Conservation (phyloP, 257 asterid species). For the Phtheirospermum japonicum region DNA sequence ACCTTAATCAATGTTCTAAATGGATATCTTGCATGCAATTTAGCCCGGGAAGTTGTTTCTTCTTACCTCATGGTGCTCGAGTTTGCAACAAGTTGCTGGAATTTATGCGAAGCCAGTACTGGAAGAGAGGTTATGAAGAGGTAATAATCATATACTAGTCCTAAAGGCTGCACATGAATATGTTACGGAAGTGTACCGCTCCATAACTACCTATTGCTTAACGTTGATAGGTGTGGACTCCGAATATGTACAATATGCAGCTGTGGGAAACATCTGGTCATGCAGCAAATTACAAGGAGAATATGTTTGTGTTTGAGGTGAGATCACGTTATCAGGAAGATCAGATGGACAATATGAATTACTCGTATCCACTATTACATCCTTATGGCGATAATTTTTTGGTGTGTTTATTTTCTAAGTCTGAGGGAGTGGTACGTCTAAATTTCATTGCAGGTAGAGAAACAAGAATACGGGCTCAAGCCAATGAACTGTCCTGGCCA, state of each 20-base stretch:
- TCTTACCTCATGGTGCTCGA: conserved; percentile 92
- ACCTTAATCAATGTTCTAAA: conserved; percentile 19
- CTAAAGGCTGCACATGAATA: conserved; percentile 4
- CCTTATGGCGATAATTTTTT: conserved; percentile 12
- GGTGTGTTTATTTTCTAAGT: conserved; percentile 19
- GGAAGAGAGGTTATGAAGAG: conserved; percentile 98
- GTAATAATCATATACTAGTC: conserved; percentile 37
- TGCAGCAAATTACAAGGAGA: conserved; percentile 98
- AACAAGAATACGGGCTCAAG: conserved; percentile 95
- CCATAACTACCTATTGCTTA: conserved; percentile 24
- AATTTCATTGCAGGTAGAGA: conserved; percentile 67
- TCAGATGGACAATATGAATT: background rate
- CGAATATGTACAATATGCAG: conserved; percentile 96
- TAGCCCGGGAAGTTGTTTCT: conserved; percentile 99
- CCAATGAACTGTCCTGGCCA: conserved; percentile 99
- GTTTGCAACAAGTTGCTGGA: conserved; percentile 87
- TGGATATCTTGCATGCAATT: conserved; percentile 28
- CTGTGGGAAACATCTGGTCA: conserved; percentile 99
- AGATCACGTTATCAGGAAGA: conserved; percentile 25
- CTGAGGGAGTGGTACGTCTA: conserved; percentile 25
- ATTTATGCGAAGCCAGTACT: conserved; percentile 70
- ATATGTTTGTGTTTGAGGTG: conserved; percentile 96
- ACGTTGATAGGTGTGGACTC: conserved; percentile 71
- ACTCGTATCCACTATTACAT: background rate
- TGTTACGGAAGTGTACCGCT: conserved; percentile 16